Evolutionary conservation across 2,329 filamentous ascomycete genomes (phyloP), one percentile per base, ranked within the genome.

Genomic region (Diaporthe vexans): DNA sequence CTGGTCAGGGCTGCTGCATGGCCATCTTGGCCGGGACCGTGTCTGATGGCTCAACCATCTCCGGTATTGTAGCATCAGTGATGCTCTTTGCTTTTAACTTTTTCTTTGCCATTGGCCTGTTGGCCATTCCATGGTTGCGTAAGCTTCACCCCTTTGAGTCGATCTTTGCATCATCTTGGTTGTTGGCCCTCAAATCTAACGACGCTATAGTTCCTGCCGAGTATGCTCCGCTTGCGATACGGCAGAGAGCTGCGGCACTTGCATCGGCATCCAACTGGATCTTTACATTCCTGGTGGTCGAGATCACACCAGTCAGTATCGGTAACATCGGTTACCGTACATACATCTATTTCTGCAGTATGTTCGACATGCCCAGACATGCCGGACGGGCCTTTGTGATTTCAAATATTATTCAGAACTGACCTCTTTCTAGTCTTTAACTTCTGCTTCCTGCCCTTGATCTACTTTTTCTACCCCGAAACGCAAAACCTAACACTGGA

Each of bases 191-290:
- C 15, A 29, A 21, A 26, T 54, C 63, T 68, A 29, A 68, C n/a
- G 2, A n/a, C 13, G 9, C 15, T 29, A 68, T 11, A 68, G 63
- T 86, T 15, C 85, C 84, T 1, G 85, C 85, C 24, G 85, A 87
- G 77, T 86, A 86, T 57, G 82, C 83, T 2, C 82, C 84, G 5
- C 77, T 84, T 7, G 82, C 82, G 4, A 84, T 85, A 70, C 82
- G 84, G 19, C 83, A 83, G 1, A 81, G 81, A 21, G 83, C 82
- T 11, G 81, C 82, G 8, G 83, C 84, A 0, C 77, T 86, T 8
- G 81, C 83, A 1, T 84, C 83, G 10, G 82, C 82, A 0, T 81
- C 81, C 8, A 85, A 85, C 78, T 68, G 63, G 63, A 68, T 68
- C 1, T 68, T 68, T 4, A 68, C 63, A 19, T 80, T 81, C 76